Evolutionary conservation across 2,329 filamentous ascomycete genomes (phyloP).

Genomic region (Calycina herbarum): DNA sequence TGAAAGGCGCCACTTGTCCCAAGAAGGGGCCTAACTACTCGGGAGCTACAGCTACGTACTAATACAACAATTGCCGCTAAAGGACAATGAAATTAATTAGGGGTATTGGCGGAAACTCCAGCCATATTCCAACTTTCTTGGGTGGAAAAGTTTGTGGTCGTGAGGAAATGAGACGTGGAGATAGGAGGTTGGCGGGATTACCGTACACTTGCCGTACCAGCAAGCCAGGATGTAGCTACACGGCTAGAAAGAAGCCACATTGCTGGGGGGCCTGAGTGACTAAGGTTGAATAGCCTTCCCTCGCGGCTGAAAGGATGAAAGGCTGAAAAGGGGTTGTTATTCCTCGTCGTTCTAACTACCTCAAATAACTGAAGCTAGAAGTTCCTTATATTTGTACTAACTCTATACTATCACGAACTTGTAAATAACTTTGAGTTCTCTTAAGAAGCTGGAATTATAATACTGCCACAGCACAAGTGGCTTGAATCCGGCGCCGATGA

Average conservation of each 20-base stretch:
- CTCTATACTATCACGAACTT: no score
- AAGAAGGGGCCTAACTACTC: not conserved
- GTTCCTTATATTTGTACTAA: no score
- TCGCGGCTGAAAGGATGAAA: no score
- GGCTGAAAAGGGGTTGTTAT: no score
- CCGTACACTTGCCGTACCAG: not conserved
- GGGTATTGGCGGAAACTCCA: conserved; percentile 7
- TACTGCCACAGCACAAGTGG: no score
- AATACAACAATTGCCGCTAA: conserved; percentile 33
- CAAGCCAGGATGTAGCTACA: no score
- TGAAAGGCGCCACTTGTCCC: not conserved
- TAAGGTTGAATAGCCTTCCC: no score
- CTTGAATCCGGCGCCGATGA: no score
- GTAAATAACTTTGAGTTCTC: no score
- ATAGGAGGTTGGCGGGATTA: conserved; percentile 7
- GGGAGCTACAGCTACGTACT: conserved; percentile 23
- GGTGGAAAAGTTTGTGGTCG: conserved; percentile 4
- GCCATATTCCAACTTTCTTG: conserved; percentile 23
- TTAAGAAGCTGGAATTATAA: no score
- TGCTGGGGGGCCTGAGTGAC: not conserved
- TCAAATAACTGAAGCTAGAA: no score
- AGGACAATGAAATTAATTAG: conserved; percentile 29
- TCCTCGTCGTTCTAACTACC: no score
- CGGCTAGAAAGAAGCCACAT: not conserved
- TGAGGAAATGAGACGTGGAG: conserved; percentile 11